Conservation (phyloP, 345 rosid species). For the Eucalyptus leucophloia region DNA sequence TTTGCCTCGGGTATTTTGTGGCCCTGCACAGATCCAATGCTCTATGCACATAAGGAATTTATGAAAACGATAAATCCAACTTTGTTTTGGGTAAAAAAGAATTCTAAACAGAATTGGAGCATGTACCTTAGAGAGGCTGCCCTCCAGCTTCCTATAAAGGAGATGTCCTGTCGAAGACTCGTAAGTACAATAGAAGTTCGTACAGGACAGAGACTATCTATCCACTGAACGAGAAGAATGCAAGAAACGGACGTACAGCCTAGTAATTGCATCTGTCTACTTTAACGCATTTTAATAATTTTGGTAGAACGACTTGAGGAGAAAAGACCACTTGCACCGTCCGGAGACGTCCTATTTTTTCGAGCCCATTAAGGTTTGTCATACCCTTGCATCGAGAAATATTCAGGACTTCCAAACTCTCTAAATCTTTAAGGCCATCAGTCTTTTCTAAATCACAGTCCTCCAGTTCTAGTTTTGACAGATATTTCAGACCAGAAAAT, state of each 20-base stretch:
- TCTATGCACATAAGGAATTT: rapidly evolving
- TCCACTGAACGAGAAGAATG: rapidly evolving
- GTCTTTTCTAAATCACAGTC: rapidly evolving
- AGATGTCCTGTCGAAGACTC: neutral
- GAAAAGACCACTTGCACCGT: rapidly evolving
- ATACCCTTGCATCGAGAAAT: rapidly evolving
- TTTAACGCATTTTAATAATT: rapidly evolving
- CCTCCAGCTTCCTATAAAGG: rapidly evolving
- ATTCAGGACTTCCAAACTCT: rapidly evolving
- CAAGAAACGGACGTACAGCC: too few relatives aligned
- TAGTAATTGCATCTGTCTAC: rapidly evolving
- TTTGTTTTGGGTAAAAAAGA: neutral
- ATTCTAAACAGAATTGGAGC: rapidly evolving
- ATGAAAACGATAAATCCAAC: rapidly evolving
- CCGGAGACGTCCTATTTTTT: rapidly evolving
- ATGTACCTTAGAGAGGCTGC: rapidly evolving
- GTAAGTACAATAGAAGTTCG: rapidly evolving
- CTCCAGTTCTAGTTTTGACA: too few relatives aligned
- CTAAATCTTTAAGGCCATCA: rapidly evolving
- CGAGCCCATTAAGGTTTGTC: rapidly evolving
- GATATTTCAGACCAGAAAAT: rapidly evolving
- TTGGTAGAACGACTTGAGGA: rapidly evolving
- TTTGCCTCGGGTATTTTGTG: neutral
- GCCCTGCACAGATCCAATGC: neutral
- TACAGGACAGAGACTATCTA: rapidly evolving